Evolutionary conservation across 345 rosid species (phyloP).

Genomic region (Eucalyptus virginea): DNA sequence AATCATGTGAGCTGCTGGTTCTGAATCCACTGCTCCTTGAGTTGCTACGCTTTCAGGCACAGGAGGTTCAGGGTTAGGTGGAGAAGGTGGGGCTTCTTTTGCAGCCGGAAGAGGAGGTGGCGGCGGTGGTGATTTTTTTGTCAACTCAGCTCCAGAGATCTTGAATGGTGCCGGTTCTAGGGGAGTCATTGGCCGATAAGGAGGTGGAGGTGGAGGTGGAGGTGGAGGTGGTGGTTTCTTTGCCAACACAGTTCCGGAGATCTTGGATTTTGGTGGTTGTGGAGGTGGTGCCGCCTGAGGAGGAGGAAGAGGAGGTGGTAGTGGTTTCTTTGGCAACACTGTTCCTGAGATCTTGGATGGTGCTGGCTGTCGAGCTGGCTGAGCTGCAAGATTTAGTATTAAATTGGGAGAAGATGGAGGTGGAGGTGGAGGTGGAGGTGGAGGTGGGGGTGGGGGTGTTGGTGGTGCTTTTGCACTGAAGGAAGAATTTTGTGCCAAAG

Average conservation of each 20-base stretch:
- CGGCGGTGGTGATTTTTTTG: not conserved
- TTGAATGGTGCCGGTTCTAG: not conserved
- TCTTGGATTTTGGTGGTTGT: not conserved
- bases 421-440: not conserved
- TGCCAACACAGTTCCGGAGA: not conserved
- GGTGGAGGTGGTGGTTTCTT: not conserved
- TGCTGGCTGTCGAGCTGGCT: not conserved
- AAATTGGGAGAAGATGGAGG: not conserved
- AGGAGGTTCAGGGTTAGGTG: not conserved
- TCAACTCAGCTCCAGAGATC: not conserved
- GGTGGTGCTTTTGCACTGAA: not conserved
- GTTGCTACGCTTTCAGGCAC: not conserved
- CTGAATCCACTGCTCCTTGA: not conserved
- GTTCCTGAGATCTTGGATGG: not conserved
- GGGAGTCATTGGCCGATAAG: not conserved
- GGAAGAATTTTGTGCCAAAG: not conserved
- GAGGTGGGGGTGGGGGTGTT: not conserved
- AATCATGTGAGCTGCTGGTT: not conserved
- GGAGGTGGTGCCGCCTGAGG: not conserved
- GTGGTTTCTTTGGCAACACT: not conserved
- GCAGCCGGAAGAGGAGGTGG: not conserved
- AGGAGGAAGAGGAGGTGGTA: not conserved
- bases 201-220: not conserved
- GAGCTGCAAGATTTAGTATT: not conserved
- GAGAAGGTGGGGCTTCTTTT: not conserved